These are phyloP conservation scores for Yamadazyma jaroonii DNA, from an alignment of 1,139 yeast species.

Conservation along the genomic window DNA sequence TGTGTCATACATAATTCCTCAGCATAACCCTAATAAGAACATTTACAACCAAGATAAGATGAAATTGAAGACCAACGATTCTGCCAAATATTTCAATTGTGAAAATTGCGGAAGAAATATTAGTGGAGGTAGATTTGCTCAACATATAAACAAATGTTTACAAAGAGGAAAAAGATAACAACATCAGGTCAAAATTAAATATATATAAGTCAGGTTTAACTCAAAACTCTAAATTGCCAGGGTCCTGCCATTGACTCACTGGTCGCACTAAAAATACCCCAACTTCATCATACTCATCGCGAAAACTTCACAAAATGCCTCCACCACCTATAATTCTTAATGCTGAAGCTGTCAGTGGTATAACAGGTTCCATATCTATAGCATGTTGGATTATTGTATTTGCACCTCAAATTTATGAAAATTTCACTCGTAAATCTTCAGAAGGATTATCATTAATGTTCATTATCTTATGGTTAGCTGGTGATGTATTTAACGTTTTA, in stretches of 20 bases:
- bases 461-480: slow-evolving; percentile 82
- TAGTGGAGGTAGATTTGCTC: slow-evolving; percentile 90
- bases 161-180: slow-evolving; percentile 32
- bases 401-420: slow-evolving; percentile 95
- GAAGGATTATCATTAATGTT: slow-evolving; percentile 85
- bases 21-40: slow-evolving; percentile 23
- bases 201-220: background rate
- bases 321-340: slow-evolving; percentile 69
- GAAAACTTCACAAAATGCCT: slow-evolving; percentile 31
- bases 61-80: slow-evolving; percentile 37
- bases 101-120: slow-evolving; percentile 80
- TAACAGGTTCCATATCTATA: slow-evolving; percentile 86
- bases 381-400: slow-evolving; percentile 98
- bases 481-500: slow-evolving; percentile 86
- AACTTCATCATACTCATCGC: too few relatives aligned
- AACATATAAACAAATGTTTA: slow-evolving; percentile 85
- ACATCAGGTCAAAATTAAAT: background rate
- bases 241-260: too few relatives aligned
- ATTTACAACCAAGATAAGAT: slow-evolving; percentile 42
- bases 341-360: slow-evolving; percentile 81
- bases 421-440: slow-evolving; percentile 75
- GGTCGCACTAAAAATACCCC: too few relatives aligned
- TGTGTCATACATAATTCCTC: slow-evolving; percentile 5
- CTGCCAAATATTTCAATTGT: slow-evolving; percentile 66
- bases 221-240: background rate